A percentile compares a stretch with the other conserved stretches of the same genome.
Conservation (phyloP, 305 asterid species). For the Fraxinus paxiana region DNA sequence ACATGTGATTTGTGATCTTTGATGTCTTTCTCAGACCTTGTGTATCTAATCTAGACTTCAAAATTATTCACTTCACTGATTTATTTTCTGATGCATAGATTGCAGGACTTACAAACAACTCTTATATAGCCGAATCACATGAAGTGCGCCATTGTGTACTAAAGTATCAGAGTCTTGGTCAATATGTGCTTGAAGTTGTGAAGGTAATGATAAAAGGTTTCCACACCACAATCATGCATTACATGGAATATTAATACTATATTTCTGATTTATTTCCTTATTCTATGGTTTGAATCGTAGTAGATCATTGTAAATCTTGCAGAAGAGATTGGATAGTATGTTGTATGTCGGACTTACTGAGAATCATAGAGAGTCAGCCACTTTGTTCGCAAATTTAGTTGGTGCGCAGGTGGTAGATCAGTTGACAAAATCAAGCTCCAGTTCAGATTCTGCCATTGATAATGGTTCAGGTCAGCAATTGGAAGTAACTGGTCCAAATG, state of each 20-base stretch:
- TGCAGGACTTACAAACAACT: conserved; percentile 93
- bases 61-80: conserved; percentile 7
- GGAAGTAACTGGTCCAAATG: conserved; percentile 4
- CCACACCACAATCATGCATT: conserved; percentile 2
- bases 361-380: conserved; percentile 88
- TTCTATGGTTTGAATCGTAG: conserved; percentile 29
- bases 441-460: conserved; percentile 31
- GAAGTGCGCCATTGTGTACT: conserved; percentile 81
- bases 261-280: conserved; percentile 22
- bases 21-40: neutral
- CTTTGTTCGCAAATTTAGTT: conserved; percentile 81
- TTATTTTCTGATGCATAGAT: conserved; percentile 47
- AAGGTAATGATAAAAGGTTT: conserved; percentile 55
- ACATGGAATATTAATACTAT: conserved; percentile 9
- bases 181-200: conserved; percentile 81
- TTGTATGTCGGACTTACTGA: conserved; percentile 91
- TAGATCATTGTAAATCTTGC: conserved; percentile 50
- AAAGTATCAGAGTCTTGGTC: conserved; percentile 67
- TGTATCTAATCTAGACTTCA: conserved; percentile 1
- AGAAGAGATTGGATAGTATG: conserved; percentile 83
- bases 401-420: conserved; percentile 90
- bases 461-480: conserved; percentile 44
- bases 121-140: conserved; percentile 68
- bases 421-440: conserved; percentile 40
- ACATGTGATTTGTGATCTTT: neutral